Base-by-base conservation (phyloP, 192 early-diverging fungal species). In the Rhizoclosmatium sp. region DNA sequence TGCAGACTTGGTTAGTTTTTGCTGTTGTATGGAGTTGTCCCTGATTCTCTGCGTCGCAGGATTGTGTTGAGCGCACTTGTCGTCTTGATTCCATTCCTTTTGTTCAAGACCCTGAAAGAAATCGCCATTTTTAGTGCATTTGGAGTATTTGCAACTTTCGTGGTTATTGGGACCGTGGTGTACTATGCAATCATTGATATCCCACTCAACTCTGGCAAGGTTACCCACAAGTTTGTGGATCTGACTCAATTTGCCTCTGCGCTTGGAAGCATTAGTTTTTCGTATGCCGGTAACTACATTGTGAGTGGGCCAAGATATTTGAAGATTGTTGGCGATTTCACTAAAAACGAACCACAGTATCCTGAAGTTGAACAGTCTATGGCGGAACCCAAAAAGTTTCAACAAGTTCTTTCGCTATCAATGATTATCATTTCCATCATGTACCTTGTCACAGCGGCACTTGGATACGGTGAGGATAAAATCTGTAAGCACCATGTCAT, bases 341-440 rank as follows among this genome's bases (percentile, higher is more conserved):
- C 16, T 69, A 23, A 14, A 16, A 10, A 40, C 46, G 3, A 31
- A 31, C 5, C 5, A 54, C 48, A 80, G 77, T 95, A 95, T 81
- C 92, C 94, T 41, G 92, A 95, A 65, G 92, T 96, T 56, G 93
- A 96, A 77, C 88, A 86, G n/a, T 89, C 91, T 54, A 94, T 96
- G 95, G 83, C 83, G 59, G 86, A 90, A 41, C 93, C 93, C 9
- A 47, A 80, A 10, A 75, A 91, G 69, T 96, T 93, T 84, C 87
- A 87, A 59, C 87, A 86, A 76, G 93, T 94, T 19, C 81, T 94
- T 54, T 85, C 85, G 41, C 83, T 86, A 19, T 84, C 89, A 69
- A 85, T 95, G 75, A 69, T 77, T 4, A 89, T 92, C 4, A 94
- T 94, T 67, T 90, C 89, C 4, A 70, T 83, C 44, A 87, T 94